Percentiles rank a stretch among this genome's conserved stretches.
phyloP scores from a whole-genome alignment of 805 yeast species.

The Sporopachydermia lactativora region DNA sequence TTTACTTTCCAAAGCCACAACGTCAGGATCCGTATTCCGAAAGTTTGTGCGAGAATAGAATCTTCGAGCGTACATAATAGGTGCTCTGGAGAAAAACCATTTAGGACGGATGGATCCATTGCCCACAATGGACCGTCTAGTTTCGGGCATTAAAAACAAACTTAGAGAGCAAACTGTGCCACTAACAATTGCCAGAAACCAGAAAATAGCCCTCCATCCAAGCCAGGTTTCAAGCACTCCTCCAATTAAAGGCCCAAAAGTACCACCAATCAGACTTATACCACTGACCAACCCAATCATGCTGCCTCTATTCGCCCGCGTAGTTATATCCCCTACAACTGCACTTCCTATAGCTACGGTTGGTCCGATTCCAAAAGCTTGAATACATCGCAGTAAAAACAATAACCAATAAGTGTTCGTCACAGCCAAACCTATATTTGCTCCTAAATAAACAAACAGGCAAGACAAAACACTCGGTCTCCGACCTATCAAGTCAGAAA shows the following conservation, averaged over 20 bases:
- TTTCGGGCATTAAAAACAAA: conserved; percentile 50
- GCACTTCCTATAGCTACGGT: conserved; percentile 60
- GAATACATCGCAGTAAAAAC: conserved; percentile 56
- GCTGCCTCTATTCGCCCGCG: conserved; percentile 53
- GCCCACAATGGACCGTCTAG: conserved; percentile 57
- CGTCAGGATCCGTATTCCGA: conserved; percentile 19
- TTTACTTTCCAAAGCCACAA: conserved; percentile 11
- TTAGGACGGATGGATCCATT: conserved; percentile 53
- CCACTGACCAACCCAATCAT: conserved; percentile 55
- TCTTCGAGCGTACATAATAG: conserved; percentile 23
- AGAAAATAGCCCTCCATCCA: conserved; percentile 53
- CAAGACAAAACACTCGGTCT: conserved; percentile 50
- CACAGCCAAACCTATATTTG: conserved; percentile 54
- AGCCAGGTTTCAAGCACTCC: conserved; percentile 30
- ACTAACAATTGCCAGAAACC: conserved; percentile 58
- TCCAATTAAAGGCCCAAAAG: conserved; percentile 65
- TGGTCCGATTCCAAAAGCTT: conserved; percentile 68
- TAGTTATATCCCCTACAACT: conserved; percentile 59
- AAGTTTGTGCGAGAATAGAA: conserved; percentile 11
- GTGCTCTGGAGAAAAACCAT: conserved; percentile 27
- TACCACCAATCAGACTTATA: conserved; percentile 54
- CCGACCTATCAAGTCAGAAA: conserved; percentile 63
- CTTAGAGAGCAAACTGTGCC: conserved; percentile 25
- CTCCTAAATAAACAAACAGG: conserved; percentile 38
- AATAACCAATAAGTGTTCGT: conserved; percentile 43